phyloP scores from a whole-genome alignment of 164 flowering plant species.

The Umbellularia californica region DNA sequence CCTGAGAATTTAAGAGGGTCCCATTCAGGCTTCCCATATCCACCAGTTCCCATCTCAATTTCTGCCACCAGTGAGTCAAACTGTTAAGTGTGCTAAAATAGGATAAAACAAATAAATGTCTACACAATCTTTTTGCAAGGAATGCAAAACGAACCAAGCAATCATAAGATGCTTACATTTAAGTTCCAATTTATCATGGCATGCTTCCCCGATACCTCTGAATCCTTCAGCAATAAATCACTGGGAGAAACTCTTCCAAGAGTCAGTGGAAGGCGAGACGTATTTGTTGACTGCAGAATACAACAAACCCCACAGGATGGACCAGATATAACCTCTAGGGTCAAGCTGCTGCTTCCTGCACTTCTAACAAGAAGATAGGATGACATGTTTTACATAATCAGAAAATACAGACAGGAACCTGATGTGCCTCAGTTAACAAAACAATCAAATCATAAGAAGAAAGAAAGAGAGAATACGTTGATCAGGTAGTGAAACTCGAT shows the following conservation, averaged over 20 bases:
- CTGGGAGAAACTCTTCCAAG: conserved; percentile 92
- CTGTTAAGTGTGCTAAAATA: background rate
- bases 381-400: conserved; percentile 49
- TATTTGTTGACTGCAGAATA: conserved; percentile 49
- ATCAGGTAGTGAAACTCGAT: conserved; percentile 22
- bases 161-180: conserved; percentile 35
- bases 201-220: conserved; percentile 97
- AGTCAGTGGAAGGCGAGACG: conserved; percentile 65
- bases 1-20: conserved; percentile 67
- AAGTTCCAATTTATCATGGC: conserved; percentile 84
- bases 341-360: conserved; percentile 93
- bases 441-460: background rate
- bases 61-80: conserved; percentile 42
- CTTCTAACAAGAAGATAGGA: conserved; percentile 64
- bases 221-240: conserved; percentile 65
- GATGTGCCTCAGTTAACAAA: background rate
- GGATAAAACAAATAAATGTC: background rate
- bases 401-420: background rate
- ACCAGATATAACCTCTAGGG: conserved; percentile 82
- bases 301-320: conserved; percentile 61
- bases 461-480: conserved; percentile 48
- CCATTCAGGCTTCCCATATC: conserved; percentile 99
- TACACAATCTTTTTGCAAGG: background rate
- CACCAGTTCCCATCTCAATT: conserved; percentile 84
- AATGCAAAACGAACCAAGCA: background rate